Conservation (phyloP, 2,329 filamentous ascomycete species). For the Colletotrichum orbiculare region DNA sequence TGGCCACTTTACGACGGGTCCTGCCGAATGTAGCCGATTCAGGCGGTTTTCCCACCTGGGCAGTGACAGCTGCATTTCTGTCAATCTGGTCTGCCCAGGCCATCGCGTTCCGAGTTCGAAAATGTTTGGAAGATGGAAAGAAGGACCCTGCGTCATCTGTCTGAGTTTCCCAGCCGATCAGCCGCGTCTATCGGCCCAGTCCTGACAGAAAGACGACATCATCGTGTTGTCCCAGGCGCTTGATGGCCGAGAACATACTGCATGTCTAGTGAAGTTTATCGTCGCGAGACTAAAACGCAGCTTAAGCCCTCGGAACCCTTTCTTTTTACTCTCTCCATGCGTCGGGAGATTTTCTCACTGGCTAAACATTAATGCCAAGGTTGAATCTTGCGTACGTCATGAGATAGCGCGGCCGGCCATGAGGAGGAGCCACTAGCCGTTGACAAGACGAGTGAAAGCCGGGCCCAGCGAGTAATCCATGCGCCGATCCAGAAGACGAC, state of each 20-base stretch:
- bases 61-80: slow-evolving; percentile 6
- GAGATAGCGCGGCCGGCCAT: slow-evolving; percentile 15
- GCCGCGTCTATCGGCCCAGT: slow-evolving; percentile 1
- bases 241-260: slow-evolving; percentile 10
- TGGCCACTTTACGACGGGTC: slow-evolving; percentile 5
- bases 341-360: slow-evolving; percentile 2
- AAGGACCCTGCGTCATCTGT: slow-evolving; percentile 11
- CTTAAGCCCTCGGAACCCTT: background rate
- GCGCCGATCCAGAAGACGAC: slow-evolving; percentile 21
- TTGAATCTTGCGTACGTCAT: slow-evolving; percentile 21
- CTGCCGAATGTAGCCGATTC: background rate
- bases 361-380: slow-evolving; percentile 1
- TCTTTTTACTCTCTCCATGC: background rate
- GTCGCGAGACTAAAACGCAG: background rate
- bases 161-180: slow-evolving; percentile 17
- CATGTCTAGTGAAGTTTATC: background rate
- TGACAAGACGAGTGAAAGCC: background rate
- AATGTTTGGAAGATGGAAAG: slow-evolving; percentile 17
- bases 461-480: slow-evolving; percentile 11
- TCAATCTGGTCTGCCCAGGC: background rate
- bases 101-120: slow-evolving; percentile 3
- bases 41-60: no score
- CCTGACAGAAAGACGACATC: background rate
- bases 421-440: background rate
- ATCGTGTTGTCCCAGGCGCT: background rate